Base-by-base conservation (phyloP, 2,329 filamentous ascomycete species). In the Sclerotinia spermophila region DNA sequence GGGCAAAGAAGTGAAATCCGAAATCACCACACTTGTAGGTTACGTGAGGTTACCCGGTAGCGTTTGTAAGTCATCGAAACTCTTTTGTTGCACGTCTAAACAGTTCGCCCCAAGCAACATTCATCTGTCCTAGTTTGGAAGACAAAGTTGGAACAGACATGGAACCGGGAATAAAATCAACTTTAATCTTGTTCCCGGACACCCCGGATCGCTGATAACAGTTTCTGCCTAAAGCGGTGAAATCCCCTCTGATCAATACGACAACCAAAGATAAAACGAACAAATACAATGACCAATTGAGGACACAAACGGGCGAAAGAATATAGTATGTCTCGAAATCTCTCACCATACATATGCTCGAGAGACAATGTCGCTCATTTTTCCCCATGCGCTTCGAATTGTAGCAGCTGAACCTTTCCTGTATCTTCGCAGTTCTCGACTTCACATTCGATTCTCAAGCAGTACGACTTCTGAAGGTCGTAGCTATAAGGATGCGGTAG, bases 401-500 rank as follows among this genome's bases (percentile, higher is more conserved):
- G 42, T 35, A 42, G 45, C 44, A 44, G 35, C 56, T 17, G 33
- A 21, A 33, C 45, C 67, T 51, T 38, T 62, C 24, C 44, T 40
- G 13, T 17, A 17, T 38, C 45, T 27, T 53, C 67, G 44, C 56
- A 61, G 27, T 30, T 40, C 45, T 21, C 53, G 51, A 38, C 42
- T 30, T 68, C 40, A 58, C 51, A 38, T 61, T 38, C 67, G 67
- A 42, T 51, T 27, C 24, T 64, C 67, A 24, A 69, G 67, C 58
- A 64, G 19, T 15, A 64, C 44, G 67, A 27, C 58, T 17, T 27
- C 51, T 21, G 35, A 42, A 21, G 40, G 8, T 3, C 71, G 72
- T 27, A 73, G 67, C 27, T 78, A 77, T 33, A 38, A 64, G 13
- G 64, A 77, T 60, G 76, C 77, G 2, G 42, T 78, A 13, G 44